These are phyloP conservation scores for Fusarium concolor DNA, from an alignment of 2,329 filamentous ascomycete genomes.

Conservation along the genomic window DNA sequence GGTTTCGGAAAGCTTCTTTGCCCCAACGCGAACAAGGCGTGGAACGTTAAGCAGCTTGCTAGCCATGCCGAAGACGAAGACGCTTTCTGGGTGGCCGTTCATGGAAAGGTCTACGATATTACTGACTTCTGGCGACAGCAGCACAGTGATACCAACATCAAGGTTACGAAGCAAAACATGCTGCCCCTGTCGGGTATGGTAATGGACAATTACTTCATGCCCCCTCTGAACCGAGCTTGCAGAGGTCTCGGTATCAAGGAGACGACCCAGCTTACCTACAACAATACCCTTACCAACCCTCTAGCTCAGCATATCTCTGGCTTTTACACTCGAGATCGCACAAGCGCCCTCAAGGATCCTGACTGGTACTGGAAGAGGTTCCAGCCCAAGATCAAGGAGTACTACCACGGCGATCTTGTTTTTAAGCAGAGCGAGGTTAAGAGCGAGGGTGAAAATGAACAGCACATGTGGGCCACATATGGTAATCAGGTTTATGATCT, in stretches of 20 bases:
- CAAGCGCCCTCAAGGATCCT: slow-evolving; percentile 67
- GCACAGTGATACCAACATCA: slow-evolving; percentile 78
- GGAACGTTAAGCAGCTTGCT: slow-evolving; percentile 80
- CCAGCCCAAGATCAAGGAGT: slow-evolving; percentile 82
- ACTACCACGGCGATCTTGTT: slow-evolving; percentile 88
- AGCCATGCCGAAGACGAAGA: slow-evolving; percentile 73
- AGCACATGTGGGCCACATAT: slow-evolving; percentile 84
- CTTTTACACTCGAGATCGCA: slow-evolving; percentile 62
- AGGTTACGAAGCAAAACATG: slow-evolving; percentile 76
- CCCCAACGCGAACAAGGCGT: slow-evolving; percentile 91
- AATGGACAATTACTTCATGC: slow-evolving; percentile 86
- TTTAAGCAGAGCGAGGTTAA: slow-evolving; percentile 70
- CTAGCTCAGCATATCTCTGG: slow-evolving; percentile 78
- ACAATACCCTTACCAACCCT: slow-evolving; percentile 67
- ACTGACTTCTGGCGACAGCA: slow-evolving; percentile 86
- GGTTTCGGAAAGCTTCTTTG: slow-evolving; percentile 86
- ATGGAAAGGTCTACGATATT: slow-evolving; percentile 92
- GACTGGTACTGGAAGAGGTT: slow-evolving; percentile 85
- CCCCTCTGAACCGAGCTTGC: slow-evolving; percentile 81
- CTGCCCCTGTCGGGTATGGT: slow-evolving; percentile 79
- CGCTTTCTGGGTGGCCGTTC: slow-evolving; percentile 89
- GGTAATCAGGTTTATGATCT: slow-evolving; percentile 85
- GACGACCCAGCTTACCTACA: slow-evolving; percentile 68
- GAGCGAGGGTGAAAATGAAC: slow-evolving; percentile 72
- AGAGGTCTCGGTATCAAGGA: slow-evolving; percentile 74